Evolutionary conservation across 2,329 filamentous ascomycete species (phyloP), one percentile per base, ranked within the genome.

Genomic region (Penicillium sp.): DNA sequence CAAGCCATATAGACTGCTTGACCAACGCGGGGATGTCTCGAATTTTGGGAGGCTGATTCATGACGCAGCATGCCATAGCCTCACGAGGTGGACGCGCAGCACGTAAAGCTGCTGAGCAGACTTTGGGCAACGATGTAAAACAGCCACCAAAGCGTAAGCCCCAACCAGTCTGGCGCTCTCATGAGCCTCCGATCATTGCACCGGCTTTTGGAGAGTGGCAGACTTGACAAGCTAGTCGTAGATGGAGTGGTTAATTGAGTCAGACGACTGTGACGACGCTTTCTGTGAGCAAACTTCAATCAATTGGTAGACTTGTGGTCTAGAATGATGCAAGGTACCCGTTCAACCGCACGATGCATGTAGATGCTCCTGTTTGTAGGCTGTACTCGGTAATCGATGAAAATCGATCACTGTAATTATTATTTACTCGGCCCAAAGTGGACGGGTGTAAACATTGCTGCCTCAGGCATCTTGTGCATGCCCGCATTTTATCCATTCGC

Each of bases 1-100:
- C 18, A 18, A 18, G 18, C 18, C 18, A 18, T 18, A 1, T 2
- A 18, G 18, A 18, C 18, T 18, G 18, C 1, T 18, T 18, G 18
- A 18, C 18, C 1, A 18, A 18, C 3, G 1, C 18, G 18, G 18
- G 18, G 18, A 18, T 18, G 18, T 18, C 18, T 18, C 18, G 18
- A 18, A 18, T 18, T 18, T 18, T 18, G 18, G 18, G 13, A 12
- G 7, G 8, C 33, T 43, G 12, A 43, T n/a, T 3, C 7, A 28
- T 18, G 11, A 4, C 18, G 28, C 26, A 64, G 63, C 59, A 51
- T 40, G 52, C 44, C 11, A 61, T 63, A 32, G 57, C 62, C 6
- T 57, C 60, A 7, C 56, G 57, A 50, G 60, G 61, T 34, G 56
- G 60, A n/a, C 60, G 52, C 33, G 59, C 56, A 4, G 37, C 32